A percentile compares a stretch with the other conserved stretches of the same genome.
Conservation (phyloP, 2,329 filamentous ascomycete genomes). For the Arthrobotrys entomopaga region DNA sequence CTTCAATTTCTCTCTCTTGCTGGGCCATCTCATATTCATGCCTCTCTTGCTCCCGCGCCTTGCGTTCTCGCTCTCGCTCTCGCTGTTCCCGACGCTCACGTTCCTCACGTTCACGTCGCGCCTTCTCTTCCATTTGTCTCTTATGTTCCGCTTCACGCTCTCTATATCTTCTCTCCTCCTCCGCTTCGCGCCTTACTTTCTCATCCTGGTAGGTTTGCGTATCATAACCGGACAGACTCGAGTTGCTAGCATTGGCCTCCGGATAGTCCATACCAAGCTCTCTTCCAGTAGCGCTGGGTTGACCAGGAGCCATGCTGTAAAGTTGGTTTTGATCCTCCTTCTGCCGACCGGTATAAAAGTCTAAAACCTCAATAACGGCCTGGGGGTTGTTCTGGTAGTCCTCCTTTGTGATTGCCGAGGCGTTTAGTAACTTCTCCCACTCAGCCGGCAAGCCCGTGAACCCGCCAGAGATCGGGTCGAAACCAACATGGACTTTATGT, state of each 20-base stretch:
- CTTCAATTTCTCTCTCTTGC: constrained; percentile 60
- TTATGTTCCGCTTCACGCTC: constrained; percentile 56
- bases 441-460: constrained; percentile 94
- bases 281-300: constrained; percentile 67
- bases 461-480: constrained; percentile 92
- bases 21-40: constrained; percentile 61
- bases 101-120: constrained; percentile 38
- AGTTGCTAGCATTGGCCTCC: constrained; percentile 14
- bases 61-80: constrained; percentile 61
- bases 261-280: constrained; percentile 59
- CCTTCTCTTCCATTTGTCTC: constrained; percentile 57
- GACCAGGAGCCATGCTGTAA: constrained; percentile 72
- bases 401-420: constrained; percentile 96
- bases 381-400: constrained; percentile 98
- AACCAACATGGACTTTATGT: constrained; percentile 95
- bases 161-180: constrained; percentile 41
- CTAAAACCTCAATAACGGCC: constrained; percentile 74
- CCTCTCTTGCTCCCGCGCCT: constrained; percentile 30
- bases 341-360: constrained; percentile 76
- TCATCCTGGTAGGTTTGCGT: constrained; percentile 62
- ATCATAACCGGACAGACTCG: constrained; percentile 26
- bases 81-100: constrained; percentile 58
- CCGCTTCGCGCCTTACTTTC: constrained; percentile 44
- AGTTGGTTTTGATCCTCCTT: constrained; percentile 71
- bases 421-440: constrained; percentile 96